A percentile compares a stretch with the other conserved stretches of the same genome.
Conservation (phyloP, 345 rosid genomes). For the Noccaea caerulescens region DNA sequence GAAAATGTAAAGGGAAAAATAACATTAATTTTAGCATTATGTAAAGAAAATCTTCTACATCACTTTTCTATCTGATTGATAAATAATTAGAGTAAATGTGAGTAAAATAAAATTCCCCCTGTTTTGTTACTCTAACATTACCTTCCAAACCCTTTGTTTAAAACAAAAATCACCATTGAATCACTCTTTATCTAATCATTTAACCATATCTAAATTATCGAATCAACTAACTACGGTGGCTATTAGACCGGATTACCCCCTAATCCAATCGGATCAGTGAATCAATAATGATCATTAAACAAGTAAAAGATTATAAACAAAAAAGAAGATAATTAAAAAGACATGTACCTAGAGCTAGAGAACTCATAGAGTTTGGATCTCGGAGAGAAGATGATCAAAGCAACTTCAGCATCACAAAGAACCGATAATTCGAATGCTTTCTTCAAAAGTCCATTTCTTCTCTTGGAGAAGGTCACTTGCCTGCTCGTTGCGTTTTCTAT, state of each 20-base stretch:
- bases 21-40: too few species aligned
- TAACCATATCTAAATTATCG: background rate
- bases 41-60: too few species aligned
- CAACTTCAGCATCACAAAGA: constrained; percentile 86
- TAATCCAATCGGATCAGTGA: background rate
- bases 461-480: constrained; percentile 88
- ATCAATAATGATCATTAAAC: background rate
- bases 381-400: constrained; percentile 78
- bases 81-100: too few species aligned
- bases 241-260: background rate
- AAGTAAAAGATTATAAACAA: background rate
- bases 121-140: too few species aligned
- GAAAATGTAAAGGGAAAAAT: too few species aligned
- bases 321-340: background rate
- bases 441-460: constrained; percentile 78
- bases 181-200: background rate
- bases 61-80: too few species aligned
- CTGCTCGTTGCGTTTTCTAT: constrained; percentile 84
- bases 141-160: too few species aligned
- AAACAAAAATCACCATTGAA: background rate
- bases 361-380: constrained; percentile 81
- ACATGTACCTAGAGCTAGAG: constrained; percentile 59
- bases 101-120: too few species aligned
- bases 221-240: background rate
- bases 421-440: constrained; percentile 84